Evolutionary conservation across 148 eudicot species (phyloP).

Genomic region (Vaccinium vitisidaea): DNA sequence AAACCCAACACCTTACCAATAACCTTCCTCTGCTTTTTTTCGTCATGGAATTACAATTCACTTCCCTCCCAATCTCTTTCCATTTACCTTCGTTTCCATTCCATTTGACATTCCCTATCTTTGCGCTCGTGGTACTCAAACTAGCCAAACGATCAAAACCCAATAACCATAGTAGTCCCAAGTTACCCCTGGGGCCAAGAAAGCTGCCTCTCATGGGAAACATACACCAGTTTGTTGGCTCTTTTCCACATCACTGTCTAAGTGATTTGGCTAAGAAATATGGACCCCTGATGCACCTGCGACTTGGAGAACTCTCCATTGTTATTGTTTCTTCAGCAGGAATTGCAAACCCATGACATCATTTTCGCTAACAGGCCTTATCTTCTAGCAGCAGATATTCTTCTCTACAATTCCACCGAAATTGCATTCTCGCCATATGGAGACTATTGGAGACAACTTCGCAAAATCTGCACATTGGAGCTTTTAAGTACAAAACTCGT

Average conservation of each 20-base stretch:
- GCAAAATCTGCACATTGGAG: background rate
- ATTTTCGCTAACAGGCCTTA: background rate
- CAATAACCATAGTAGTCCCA: background rate
- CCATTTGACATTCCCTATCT: background rate
- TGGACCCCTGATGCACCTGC: constrained; percentile 34
- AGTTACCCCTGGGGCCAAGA: constrained; percentile 16
- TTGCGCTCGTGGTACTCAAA: background rate
- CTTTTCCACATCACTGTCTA: constrained; percentile 22
- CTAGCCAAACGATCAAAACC: background rate
- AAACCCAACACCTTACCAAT: background rate
- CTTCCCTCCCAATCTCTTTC: background rate
- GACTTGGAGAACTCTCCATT: constrained; percentile 24
- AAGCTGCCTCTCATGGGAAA: constrained; percentile 24
- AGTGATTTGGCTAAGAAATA: constrained; percentile 21
- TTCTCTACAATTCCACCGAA: background rate
- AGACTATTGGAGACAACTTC: background rate
- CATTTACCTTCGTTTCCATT: background rate
- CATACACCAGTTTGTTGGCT: constrained; percentile 26
- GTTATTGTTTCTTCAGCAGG: background rate
- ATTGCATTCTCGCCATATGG: background rate
- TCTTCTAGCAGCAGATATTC: background rate
- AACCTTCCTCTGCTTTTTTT: background rate
- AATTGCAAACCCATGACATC: background rate
- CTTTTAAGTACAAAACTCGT: background rate
- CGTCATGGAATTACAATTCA: background rate